phyloP scores from a whole-genome alignment of 164 flowering plant species.

The Malania oleifera region DNA sequence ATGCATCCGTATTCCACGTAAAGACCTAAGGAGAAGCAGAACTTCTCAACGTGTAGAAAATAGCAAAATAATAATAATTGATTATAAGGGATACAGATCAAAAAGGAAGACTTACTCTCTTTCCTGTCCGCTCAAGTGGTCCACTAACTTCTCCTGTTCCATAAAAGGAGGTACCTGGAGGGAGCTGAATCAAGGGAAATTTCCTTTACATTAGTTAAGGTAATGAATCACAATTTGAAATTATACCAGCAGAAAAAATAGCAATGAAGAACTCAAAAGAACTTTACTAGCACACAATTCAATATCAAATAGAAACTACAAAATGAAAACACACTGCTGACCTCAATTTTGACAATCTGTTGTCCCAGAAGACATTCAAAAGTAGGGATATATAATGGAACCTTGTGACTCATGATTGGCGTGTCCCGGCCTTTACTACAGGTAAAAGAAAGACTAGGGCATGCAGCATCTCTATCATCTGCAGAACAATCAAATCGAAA shows the following conservation, averaged over 20 bases:
- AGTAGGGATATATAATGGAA: slow-evolving; percentile 59
- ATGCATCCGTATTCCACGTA: slow-evolving; percentile 87
- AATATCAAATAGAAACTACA: too few species aligned
- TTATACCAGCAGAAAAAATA: too few species aligned
- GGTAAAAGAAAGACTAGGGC: slow-evolving; percentile 76
- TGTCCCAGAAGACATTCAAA: slow-evolving; percentile 49
- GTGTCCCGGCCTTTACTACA: slow-evolving; percentile 57
- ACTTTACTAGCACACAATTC: neutral
- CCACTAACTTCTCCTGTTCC: slow-evolving; percentile 97
- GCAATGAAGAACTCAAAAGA: too few species aligned
- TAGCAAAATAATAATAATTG: neutral
- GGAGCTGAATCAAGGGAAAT: slow-evolving; percentile 47
- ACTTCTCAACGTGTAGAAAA: slow-evolving; percentile 4
- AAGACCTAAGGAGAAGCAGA: slow-evolving; percentile 44
- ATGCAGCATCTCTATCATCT: slow-evolving; percentile 55
- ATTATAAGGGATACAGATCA: neutral
- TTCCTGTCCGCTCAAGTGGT: slow-evolving; percentile 87
- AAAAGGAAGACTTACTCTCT: slow-evolving; percentile 46
- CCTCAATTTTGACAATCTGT: slow-evolving; percentile 74
- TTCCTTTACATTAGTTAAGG: neutral
- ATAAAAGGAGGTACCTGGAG: slow-evolving; percentile 73
- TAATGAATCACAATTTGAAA: neutral
- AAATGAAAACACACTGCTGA: slow-evolving; percentile 16
- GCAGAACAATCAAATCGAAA: slow-evolving; percentile 87
- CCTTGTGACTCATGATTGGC: slow-evolving; percentile 31